These are phyloP conservation scores for Fusarium xylarioides DNA, from an alignment of 2,329 filamentous ascomycete genomes.

Conservation along the genomic window DNA sequence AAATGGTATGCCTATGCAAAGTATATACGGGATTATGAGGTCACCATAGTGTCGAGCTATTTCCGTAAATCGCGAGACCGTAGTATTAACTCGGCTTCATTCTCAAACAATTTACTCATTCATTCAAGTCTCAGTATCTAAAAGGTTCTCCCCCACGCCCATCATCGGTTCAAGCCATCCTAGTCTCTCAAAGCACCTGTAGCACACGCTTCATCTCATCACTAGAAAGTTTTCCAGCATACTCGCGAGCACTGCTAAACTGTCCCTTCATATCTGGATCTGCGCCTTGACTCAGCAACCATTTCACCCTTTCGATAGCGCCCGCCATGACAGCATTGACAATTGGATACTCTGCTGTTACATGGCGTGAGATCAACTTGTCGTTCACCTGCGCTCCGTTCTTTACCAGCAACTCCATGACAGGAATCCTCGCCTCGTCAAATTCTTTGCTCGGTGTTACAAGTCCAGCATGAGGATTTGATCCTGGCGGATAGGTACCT, in stretches of 20 bases:
- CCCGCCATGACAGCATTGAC: conserved; percentile 32
- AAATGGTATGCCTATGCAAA: too few relatives aligned
- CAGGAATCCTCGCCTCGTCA: conserved; percentile 14
- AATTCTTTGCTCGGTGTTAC: conserved; percentile 6
- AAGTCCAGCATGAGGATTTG: background rate
- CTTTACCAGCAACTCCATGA: conserved; percentile 26
- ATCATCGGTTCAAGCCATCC: background rate
- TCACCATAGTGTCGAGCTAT: background rate
- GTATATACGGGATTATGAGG: background rate
- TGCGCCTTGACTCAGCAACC: conserved; percentile 30
- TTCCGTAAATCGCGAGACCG: too few relatives aligned
- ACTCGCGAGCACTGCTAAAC: conserved; percentile 24
- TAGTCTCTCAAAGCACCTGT: background rate
- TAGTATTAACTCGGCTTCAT: background rate
- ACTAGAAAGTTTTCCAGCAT: background rate
- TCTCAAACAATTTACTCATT: background rate
- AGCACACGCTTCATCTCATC: conserved; percentile 28
- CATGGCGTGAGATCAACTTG: background rate
- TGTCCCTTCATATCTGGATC: conserved; percentile 18
- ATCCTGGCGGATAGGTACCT: background rate
- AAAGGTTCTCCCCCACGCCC: background rate
- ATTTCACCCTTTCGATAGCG: conserved; percentile 27
- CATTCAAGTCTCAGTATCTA: background rate
- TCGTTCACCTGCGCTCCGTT: conserved; percentile 26
- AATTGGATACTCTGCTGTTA: conserved; percentile 23